Evolutionary conservation across 2,329 filamentous ascomycete genomes (phyloP), one percentile per base, ranked within the genome.

Genomic region (Coniochaeta prunicola): DNA sequence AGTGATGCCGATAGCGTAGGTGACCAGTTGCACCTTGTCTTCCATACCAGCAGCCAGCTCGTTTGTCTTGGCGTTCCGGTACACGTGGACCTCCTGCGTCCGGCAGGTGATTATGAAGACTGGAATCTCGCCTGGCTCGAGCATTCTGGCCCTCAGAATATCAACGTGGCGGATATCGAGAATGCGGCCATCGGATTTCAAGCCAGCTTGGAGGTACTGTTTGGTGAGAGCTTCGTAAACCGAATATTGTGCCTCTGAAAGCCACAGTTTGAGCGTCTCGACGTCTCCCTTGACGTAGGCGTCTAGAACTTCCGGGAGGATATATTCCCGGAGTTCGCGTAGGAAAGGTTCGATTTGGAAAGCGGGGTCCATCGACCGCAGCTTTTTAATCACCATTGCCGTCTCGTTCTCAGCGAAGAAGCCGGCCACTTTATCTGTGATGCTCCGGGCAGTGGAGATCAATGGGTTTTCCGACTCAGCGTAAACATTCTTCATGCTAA

Each of bases 361-460:
- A 64, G 82, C 83, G 5, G 94, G 93, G 67, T 99, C 94, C 85
- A 97, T 97, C 67, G 92, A 85, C 53, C 93, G 88, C 81, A 99
- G 96, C 74, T 93, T 96, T 79, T 97, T 97, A 78, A 97, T 96
- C 36, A 99, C 94, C 83, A 88, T 89, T 31, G 94, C 94, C 0
- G 92, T 97, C 78, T 99, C 94, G 73, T 97, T 99, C 74, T 99
- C 94, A 62, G 94, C 94, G 65, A 99, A 99, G 78, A 97, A 99
- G 30, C 94, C 92, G 53, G 90, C 91, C 40, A 99, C 86, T 59
- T 89, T 86, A 73, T 99, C 94, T 33, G 92, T 93, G 66, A 99
- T 96, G 72, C 91, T 92, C 70, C 94, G 89, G 1, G 92, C 94
- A 0, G 93, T 97, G 53, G 87, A 90, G 63, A 99, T 91, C 48